These are phyloP conservation scores for Pythium volutum DNA, from an alignment of 352 stramenopile genomes.

Conservation along the genomic window DNA sequence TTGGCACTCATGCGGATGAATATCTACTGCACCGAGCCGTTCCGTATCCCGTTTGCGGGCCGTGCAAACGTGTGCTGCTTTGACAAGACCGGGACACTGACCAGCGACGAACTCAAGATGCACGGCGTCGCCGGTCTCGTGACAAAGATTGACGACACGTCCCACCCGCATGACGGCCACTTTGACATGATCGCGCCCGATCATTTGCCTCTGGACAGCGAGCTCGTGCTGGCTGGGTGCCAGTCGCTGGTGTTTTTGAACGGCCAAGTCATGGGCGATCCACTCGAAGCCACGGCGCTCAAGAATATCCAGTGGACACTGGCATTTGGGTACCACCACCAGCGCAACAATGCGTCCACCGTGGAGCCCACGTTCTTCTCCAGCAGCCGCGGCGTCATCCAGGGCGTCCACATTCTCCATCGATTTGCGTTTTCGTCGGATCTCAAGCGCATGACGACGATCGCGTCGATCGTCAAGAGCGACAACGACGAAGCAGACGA, in stretches of 20 bases:
- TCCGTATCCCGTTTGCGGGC: conserved; percentile 92
- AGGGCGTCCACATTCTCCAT: conserved; percentile 64
- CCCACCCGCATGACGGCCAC: conserved; percentile 11
- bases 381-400: conserved; percentile 24
- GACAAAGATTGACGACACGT: background rate
- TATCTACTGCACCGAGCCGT: conserved; percentile 95
- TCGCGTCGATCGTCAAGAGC: conserved; percentile 43
- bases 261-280: conserved; percentile 89
- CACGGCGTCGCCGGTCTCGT: conserved; percentile 34
- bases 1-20: conserved; percentile 78
- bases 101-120: conserved; percentile 87
- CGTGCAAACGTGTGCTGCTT: conserved; percentile 92
- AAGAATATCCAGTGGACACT: conserved; percentile 72
- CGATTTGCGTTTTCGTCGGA: conserved; percentile 88
- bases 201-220: conserved; percentile 34
- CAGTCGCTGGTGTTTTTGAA: conserved; percentile 91
- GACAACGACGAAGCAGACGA: conserved; percentile 36
- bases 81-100: conserved; percentile 96
- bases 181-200: conserved; percentile 34
- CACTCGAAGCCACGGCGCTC: conserved; percentile 91
- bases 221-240: conserved; percentile 69
- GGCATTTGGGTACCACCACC: conserved; percentile 18
- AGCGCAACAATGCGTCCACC: background rate
- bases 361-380: conserved; percentile 36
- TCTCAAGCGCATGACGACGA: conserved; percentile 91